These are phyloP conservation scores for Penicillium chermesinum DNA, from an alignment of 495 filamentous ascomycete species.

Conservation along the genomic window DNA sequence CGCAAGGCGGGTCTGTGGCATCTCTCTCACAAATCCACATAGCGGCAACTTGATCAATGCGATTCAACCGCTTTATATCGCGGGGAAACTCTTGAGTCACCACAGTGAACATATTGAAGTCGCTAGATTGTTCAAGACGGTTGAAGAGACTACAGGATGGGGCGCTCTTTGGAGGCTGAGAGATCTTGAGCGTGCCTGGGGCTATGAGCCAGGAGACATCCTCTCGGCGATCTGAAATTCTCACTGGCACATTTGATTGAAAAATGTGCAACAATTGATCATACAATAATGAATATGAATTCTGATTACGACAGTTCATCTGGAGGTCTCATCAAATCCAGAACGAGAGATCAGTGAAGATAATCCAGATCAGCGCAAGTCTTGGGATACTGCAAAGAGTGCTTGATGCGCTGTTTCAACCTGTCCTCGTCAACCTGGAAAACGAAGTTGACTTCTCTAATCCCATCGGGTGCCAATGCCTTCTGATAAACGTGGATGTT, in stretches of 20 bases:
- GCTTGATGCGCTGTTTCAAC: conserved; percentile 27
- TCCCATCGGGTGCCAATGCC: conserved; percentile 25
- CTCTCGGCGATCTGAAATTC: conserved; percentile 18
- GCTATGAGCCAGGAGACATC: conserved; percentile 30
- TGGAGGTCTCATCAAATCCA: too few species aligned
- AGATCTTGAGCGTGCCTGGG: conserved; percentile 38
- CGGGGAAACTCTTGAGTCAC: conserved; percentile 37
- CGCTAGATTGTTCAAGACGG: conserved; percentile 27
- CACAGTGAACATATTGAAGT: conserved; percentile 35
- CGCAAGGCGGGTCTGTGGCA: conserved; percentile 40
- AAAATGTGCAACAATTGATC: too few species aligned
- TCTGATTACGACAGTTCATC: too few species aligned
- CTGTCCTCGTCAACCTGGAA: conserved; percentile 28
- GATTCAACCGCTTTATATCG: conserved; percentile 43
- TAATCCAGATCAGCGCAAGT: conserved; percentile 16
- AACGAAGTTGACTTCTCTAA: conserved; percentile 30
- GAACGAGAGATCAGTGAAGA: neutral
- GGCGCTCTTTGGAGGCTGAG: conserved; percentile 33
- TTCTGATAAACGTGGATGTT: conserved; percentile 32
- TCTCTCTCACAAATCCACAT: conserved; percentile 40
- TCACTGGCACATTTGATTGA: neutral
- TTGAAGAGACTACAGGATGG: conserved; percentile 40
- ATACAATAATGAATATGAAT: too few species aligned
- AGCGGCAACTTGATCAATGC: conserved; percentile 41
- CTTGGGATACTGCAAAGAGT: conserved; percentile 26